Evolutionary conservation across 495 filamentous ascomycete species (phyloP), one percentile per base, ranked within the genome.

Genomic region (Tuber indicum): DNA sequence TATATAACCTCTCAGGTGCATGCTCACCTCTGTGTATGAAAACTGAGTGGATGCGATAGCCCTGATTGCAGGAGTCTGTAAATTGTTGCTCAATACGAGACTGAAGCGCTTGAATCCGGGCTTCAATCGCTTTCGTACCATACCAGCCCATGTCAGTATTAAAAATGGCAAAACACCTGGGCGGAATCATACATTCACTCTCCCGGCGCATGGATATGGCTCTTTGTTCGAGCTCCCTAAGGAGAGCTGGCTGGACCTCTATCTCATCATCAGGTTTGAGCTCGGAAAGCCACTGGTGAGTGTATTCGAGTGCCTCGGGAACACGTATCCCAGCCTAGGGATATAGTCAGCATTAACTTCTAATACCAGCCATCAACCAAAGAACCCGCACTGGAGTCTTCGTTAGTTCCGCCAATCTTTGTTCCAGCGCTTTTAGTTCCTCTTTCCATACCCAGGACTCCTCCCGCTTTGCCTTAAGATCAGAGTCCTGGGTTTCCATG

Each of bases 11-110:
- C 17, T 26, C 2, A 69, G 39, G 26, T 21, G 14, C 7, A 26
- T 39, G 86, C 32, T 84, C 79, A 70, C 91, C 96, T 7, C 91
- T 89, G 82, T 99, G 96, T 72, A 97, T 93, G 84, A 98, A 95
- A 36, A 98, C 92, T 0, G 96, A 92, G 75, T 96, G 93, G 19
- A 99, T 89, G n/a, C 88, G 89, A 84, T 98, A 99, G 3, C 90
- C 87, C 39, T 92, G 84, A 39, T 89, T 83, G 45, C 86, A 86
- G 78, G 88, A 84, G 74, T 87, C 87, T 5, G 84, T 85, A 79
- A 94, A 97, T 77, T 93, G 88, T 46, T 80, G 86, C n/a, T 87
- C 82, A n/a, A 92, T 88, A 76, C 87, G 84, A 14, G 85, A 79
- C 52, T 89, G 85, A 3, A 88, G 84, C 49, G 86, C 82, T 71